Conservation (phyloP, 768 basidiomycete genomes). For the Cystobasidium tubakii region DNA sequence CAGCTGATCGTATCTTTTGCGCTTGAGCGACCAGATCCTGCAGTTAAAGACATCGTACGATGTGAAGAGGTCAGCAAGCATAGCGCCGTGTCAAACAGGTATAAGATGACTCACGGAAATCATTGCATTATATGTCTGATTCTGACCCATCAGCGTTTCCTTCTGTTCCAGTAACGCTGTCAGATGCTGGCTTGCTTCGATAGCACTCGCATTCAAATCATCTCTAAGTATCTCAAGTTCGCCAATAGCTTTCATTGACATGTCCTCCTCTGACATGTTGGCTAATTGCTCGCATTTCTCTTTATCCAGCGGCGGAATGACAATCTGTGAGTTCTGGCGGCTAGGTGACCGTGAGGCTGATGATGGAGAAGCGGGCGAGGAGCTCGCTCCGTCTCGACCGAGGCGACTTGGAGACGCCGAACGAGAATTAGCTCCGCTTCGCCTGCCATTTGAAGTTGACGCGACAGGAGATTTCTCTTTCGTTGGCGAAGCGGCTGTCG, state of each 20-base stretch:
- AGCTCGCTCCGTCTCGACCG: background rate
- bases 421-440: background rate
- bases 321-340: background rate
- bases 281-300: background rate
- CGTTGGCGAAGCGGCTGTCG: constrained; percentile 27
- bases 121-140: constrained; percentile 38
- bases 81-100: background rate
- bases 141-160: constrained; percentile 36
- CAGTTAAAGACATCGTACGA: background rate
- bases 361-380: constrained; percentile 8
- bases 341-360: background rate
- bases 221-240: constrained; percentile 15
- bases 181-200: constrained; percentile 27
- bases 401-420: background rate
- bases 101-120: constrained; percentile 25
- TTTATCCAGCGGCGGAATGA: constrained; percentile 27
- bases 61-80: background rate
- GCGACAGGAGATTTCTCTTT: background rate
- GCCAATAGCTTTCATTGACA: background rate
- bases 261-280: background rate
- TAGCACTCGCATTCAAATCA: constrained; percentile 16
- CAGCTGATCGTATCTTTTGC: constrained; percentile 15
- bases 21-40: constrained; percentile 27
- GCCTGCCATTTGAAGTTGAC: background rate
- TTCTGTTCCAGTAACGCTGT: constrained; percentile 30